Evolutionary conservation across 2,329 filamentous ascomycete species (phyloP).

Genomic region (Sarocladiaceae sp.): DNA sequence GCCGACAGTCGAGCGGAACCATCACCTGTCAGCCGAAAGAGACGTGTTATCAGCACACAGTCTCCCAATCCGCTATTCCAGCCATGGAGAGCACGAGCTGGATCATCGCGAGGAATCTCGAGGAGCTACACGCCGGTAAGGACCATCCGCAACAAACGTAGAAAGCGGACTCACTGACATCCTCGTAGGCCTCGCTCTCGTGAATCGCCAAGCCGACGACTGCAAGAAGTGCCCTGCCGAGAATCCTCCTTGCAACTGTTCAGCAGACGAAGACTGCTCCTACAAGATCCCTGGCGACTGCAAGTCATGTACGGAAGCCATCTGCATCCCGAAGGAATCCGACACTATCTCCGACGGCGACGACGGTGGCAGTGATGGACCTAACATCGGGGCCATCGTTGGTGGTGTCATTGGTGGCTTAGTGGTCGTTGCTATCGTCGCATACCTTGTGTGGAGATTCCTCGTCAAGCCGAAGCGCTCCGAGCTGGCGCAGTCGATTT

Average conservation of each 20-base stretch:
- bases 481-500: conserved; percentile 46
- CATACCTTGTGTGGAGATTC: conserved; percentile 82
- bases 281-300: conserved; percentile 39
- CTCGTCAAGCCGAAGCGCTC: conserved; percentile 75
- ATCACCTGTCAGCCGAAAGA: too few relatives aligned
- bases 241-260: conserved; percentile 34
- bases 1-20: too few relatives aligned
- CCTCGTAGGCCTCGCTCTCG: conserved; percentile 24
- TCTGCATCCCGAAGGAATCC: conserved; percentile 34
- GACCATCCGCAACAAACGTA: too few relatives aligned
- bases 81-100: not conserved
- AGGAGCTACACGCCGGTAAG: conserved; percentile 25
- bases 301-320: conserved; percentile 38
- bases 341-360: conserved; percentile 13
- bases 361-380: conserved; percentile 31
- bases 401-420: conserved; percentile 83
- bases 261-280: conserved; percentile 34
- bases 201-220: conserved; percentile 29
- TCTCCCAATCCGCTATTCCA: not conserved
- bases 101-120: conserved; percentile 19
- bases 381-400: conserved; percentile 78
- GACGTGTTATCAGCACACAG: too few relatives aligned
- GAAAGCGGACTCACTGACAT: too few relatives aligned
- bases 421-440: conserved; percentile 63
- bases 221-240: conserved; percentile 37